These are phyloP conservation scores for Penicillium samsonianum DNA, from an alignment of 495 filamentous ascomycete species.

Conservation along the genomic window DNA sequence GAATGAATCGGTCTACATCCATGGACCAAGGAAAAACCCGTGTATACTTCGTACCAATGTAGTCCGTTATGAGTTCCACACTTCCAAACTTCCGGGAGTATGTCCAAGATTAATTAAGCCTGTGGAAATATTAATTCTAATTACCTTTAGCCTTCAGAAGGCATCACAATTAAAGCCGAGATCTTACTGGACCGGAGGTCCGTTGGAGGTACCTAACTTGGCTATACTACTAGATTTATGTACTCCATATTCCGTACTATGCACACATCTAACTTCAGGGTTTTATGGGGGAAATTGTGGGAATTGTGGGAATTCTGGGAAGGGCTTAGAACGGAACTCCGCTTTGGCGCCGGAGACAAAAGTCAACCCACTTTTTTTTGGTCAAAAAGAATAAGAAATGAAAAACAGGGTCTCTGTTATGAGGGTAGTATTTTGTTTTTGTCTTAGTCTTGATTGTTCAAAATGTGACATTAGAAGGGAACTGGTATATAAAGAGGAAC, in stretches of 20 bases:
- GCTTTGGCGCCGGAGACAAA: constrained; percentile 3
- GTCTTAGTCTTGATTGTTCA: neutral
- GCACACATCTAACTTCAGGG: neutral
- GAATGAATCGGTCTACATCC: too few relatives aligned
- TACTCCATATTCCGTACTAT: too few relatives aligned
- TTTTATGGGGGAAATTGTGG: neutral
- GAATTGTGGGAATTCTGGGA: neutral
- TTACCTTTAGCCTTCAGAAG: neutral
- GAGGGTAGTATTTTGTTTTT: neutral
- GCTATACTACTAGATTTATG: too few relatives aligned
- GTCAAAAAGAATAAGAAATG: neutral
- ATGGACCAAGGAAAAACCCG: too few relatives aligned
- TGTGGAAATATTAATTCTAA: neutral
- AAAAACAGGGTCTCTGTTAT: neutral
- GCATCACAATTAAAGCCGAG: neutral
- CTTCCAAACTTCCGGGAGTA: too few relatives aligned
- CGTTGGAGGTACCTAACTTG: too few relatives aligned
- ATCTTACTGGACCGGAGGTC: constrained; percentile 29
- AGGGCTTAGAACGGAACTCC: constrained; percentile 13
- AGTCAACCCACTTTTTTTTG: neutral
- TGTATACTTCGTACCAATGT: too few relatives aligned
- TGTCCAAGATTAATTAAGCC: neutral
- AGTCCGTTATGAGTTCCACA: too few relatives aligned
- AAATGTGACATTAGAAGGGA: neutral
- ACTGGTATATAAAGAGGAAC: neutral